Evolutionary conservation across 2,329 filamentous ascomycete species (phyloP).

Genomic region (Fusarium poae): DNA sequence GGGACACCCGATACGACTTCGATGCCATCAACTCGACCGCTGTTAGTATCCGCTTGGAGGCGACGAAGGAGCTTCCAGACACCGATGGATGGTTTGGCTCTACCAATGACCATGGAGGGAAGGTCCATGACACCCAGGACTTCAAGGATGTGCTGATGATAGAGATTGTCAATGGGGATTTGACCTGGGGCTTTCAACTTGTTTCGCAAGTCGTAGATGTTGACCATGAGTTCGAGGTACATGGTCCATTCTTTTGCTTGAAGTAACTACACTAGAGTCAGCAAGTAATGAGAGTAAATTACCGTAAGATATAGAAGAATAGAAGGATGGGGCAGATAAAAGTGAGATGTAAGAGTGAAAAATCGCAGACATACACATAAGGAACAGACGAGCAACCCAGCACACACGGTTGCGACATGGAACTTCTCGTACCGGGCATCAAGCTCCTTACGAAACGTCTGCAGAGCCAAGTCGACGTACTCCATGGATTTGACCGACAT

Average conservation of each 20-base stretch:
- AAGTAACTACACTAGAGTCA: slow-evolving; percentile 30
- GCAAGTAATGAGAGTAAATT: not conserved
- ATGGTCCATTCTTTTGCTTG: slow-evolving; percentile 43
- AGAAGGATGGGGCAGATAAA: not conserved
- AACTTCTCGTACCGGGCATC: slow-evolving; percentile 33
- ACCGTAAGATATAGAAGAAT: accelerated
- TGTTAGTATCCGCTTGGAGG: slow-evolving; percentile 29
- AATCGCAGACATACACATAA: slow-evolving; percentile 37
- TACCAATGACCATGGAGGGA: slow-evolving; percentile 37
- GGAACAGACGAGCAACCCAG: slow-evolving; percentile 42
- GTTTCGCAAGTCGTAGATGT: slow-evolving; percentile 37
- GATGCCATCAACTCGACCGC: slow-evolving; percentile 21
- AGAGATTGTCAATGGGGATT: slow-evolving; percentile 28
- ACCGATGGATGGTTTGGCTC: slow-evolving; percentile 29
- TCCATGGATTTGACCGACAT: slow-evolving; percentile 45
- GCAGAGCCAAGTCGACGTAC: slow-evolving; percentile 37
- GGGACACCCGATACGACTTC: slow-evolving; percentile 44
- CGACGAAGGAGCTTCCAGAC: slow-evolving; percentile 44
- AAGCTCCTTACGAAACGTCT: slow-evolving; percentile 44
- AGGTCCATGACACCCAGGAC: slow-evolving; percentile 46
- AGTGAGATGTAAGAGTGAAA: not conserved
- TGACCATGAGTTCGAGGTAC: slow-evolving; percentile 44
- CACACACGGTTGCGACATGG: slow-evolving; percentile 38
- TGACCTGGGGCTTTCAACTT: slow-evolving; percentile 22
- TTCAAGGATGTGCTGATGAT: slow-evolving; percentile 37